Conservation (phyloP, 2,329 filamentous ascomycete species). For the Fusarium transvaalense region DNA sequence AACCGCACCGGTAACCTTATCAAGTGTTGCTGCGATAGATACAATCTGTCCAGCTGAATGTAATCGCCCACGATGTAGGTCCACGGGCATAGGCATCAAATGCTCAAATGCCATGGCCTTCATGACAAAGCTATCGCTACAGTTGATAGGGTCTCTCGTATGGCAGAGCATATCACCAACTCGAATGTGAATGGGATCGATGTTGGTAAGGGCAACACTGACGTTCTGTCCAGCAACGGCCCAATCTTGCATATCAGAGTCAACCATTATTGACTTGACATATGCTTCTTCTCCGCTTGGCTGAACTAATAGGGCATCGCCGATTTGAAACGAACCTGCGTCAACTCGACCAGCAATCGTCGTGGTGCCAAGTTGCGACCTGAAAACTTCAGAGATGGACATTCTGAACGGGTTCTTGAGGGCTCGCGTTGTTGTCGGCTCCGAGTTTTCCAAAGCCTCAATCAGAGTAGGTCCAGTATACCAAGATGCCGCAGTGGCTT, state of each 20-base stretch:
- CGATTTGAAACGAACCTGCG: slow-evolving; percentile 83
- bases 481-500: slow-evolving; percentile 75
- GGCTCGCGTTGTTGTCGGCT: slow-evolving; percentile 73
- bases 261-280: slow-evolving; percentile 84
- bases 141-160: slow-evolving; percentile 73
- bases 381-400: slow-evolving; percentile 89
- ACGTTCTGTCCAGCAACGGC: slow-evolving; percentile 92
- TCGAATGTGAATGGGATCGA: slow-evolving; percentile 85
- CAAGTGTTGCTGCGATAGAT: slow-evolving; percentile 77
- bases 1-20: slow-evolving; percentile 81
- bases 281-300: slow-evolving; percentile 84
- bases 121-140: slow-evolving; percentile 79
- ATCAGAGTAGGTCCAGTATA: slow-evolving; percentile 84
- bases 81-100: slow-evolving; percentile 87
- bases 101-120: slow-evolving; percentile 93
- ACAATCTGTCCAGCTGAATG: slow-evolving; percentile 82
- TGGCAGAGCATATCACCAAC: slow-evolving; percentile 90
- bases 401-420: slow-evolving; percentile 85
- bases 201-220: slow-evolving; percentile 83
- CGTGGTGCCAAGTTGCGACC: slow-evolving; percentile 82
- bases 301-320: slow-evolving; percentile 82
- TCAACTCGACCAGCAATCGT: slow-evolving; percentile 90
- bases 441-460: slow-evolving; percentile 85
- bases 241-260: slow-evolving; percentile 82
- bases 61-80: slow-evolving; percentile 87